These are phyloP conservation scores for Hura crepitans DNA, from an alignment of 441 rosid genomes.

Conservation along the genomic window DNA sequence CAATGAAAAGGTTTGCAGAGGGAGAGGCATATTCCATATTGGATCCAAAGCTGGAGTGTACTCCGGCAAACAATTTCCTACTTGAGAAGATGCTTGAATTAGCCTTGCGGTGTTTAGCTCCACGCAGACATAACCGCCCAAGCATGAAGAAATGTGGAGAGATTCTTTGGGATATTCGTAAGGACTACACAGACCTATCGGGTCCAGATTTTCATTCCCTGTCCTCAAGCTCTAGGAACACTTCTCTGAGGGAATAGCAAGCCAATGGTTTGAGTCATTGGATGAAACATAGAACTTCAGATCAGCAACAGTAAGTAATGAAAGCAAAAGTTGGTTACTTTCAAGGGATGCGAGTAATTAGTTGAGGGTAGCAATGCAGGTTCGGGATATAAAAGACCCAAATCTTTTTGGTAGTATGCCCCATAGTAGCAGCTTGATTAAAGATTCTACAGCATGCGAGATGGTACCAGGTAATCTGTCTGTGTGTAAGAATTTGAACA, in stretches of 20 bases:
- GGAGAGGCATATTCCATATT: slow-evolving; percentile 55
- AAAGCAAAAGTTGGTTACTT: background rate
- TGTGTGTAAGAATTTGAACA: slow-evolving; percentile 3
- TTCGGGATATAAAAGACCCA: background rate
- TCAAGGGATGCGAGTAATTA: background rate
- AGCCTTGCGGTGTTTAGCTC: slow-evolving; percentile 72
- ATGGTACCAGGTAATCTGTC: background rate
- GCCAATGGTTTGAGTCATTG: background rate
- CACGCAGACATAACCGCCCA: slow-evolving; percentile 65
- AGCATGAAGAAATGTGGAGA: slow-evolving; percentile 80
- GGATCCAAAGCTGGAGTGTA: slow-evolving; percentile 67
- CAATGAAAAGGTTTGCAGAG: slow-evolving; percentile 56
- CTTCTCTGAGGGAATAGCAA: slow-evolving; percentile 25
- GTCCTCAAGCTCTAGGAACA: slow-evolving; percentile 37
- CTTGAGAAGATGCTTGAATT: slow-evolving; percentile 71
- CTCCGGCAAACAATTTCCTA: slow-evolving; percentile 43
- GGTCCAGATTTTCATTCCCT: slow-evolving; percentile 32
- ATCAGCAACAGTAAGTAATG: background rate
- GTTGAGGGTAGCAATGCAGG: slow-evolving; percentile 8
- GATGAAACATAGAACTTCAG: background rate
- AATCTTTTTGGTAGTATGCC: background rate
- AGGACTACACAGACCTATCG: slow-evolving; percentile 59
- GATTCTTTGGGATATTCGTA: slow-evolving; percentile 80
- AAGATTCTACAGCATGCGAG: background rate
- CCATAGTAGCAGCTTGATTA: background rate